These are phyloP conservation scores for Endocalyx cinctus DNA, from an alignment of 2,329 filamentous ascomycete species.

Conservation along the genomic window DNA sequence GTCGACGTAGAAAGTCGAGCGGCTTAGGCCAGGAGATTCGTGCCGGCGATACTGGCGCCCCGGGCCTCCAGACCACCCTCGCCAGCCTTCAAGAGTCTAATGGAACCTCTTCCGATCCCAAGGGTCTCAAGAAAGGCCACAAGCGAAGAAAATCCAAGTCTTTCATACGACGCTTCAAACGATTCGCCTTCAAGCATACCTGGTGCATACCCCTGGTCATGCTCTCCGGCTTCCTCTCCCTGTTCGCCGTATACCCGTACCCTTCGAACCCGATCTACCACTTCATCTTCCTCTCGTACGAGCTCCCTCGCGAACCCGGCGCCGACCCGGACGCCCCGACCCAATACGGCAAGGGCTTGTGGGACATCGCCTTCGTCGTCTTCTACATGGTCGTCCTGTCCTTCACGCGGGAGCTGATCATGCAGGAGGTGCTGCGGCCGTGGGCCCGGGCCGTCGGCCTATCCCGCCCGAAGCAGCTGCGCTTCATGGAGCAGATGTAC, in stretches of 20 bases:
- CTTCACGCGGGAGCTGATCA: conserved; percentile 92
- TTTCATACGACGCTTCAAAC: conserved; percentile 48
- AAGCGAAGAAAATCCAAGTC: conserved; percentile 54
- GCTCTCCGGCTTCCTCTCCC: conserved; percentile 55
- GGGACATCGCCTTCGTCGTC: conserved; percentile 79
- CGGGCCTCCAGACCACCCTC: conserved; percentile 48
- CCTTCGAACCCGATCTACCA: conserved; percentile 72
- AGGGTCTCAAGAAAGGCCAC: conserved; percentile 38
- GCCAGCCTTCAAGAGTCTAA: conserved; percentile 34
- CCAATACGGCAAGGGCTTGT: conserved; percentile 85
- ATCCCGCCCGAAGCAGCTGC: conserved; percentile 71
- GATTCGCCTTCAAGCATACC: conserved; percentile 52
- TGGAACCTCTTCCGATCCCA: conserved; percentile 16
- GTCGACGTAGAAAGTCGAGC: conserved; percentile 53
- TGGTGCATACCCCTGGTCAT: conserved; percentile 65
- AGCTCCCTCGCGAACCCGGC: conserved; percentile 49
- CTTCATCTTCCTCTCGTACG: conserved; percentile 89
- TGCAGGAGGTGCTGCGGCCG: conserved; percentile 82
- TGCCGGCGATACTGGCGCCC: conserved; percentile 52
- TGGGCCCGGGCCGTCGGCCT: conserved; percentile 68
- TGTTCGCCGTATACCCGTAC: conserved; percentile 72
- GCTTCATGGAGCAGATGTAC: conserved; percentile 96
- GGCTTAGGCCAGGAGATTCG: conserved; percentile 48
- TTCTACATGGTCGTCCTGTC: conserved; percentile 89
- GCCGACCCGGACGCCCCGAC: conserved; percentile 38